Evolutionary conservation across 768 basidiomycete genomes (phyloP).

Genomic region (Melanogaster broomeanus): DNA sequence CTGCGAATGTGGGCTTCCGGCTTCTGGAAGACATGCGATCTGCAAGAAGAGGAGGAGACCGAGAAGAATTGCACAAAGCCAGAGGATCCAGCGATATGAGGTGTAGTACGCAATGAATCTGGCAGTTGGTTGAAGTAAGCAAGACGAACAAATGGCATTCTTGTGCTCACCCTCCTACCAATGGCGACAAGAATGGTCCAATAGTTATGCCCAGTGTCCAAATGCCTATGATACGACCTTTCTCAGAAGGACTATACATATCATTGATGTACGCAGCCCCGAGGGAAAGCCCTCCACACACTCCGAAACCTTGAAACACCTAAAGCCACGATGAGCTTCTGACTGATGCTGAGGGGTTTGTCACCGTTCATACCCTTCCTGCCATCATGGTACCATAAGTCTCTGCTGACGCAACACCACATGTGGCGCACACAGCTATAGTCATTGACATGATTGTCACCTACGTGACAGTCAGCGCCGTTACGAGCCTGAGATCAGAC

Average conservation of each 20-base stretch:
- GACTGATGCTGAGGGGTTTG: background rate
- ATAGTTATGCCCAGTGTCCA: background rate
- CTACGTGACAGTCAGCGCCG: background rate
- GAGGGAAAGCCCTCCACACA: background rate
- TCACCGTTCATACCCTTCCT: background rate
- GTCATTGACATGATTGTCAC: conserved; percentile 1
- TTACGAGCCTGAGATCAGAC: background rate
- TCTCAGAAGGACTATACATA: background rate
- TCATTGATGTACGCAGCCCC: background rate
- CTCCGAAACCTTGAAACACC: background rate
- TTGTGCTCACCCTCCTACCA: background rate
- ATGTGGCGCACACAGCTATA: background rate
- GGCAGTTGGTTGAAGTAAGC: background rate
- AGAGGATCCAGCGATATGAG: background rate
- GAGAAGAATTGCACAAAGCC: background rate
- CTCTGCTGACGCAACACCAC: background rate
- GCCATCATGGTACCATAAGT: background rate
- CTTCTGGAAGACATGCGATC: background rate
- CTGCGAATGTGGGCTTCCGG: background rate
- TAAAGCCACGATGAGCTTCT: background rate
- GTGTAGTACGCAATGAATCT: background rate
- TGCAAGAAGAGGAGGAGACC: background rate
- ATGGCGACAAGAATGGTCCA: background rate
- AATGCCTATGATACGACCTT: background rate
- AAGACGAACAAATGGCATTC: background rate